Base-by-base conservation (phyloP, 2,329 filamentous ascomycete genomes). In the Apiospora aurea region DNA sequence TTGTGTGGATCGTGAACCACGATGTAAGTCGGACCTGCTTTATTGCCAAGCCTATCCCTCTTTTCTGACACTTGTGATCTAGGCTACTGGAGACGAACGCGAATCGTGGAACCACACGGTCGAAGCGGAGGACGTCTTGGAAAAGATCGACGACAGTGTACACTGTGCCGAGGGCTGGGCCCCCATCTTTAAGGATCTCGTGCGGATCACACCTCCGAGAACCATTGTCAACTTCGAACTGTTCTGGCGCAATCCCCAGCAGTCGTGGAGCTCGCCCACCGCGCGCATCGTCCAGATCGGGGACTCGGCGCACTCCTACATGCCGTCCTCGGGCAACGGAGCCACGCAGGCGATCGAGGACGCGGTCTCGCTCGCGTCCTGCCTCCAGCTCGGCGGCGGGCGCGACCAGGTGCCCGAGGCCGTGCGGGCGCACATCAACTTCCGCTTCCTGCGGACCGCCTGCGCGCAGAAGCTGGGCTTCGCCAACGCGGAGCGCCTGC, bases 401-500 rank as follows among this genome's bases (percentile, higher is more conserved):
- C 75, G 79, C 51, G 74, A 74, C 14, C 68, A 75, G 43, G 72
- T 75, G 6, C 70, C 75, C 10, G 70, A 78, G 10, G 78, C 77
- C 14, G 75, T 77, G 26, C 77, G 77, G 34, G 74, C 79, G 18
- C 77, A 80, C 72, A 76, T 79, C 67, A 73, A 78, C 61, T 72
- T 80, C 24, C 75, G 79, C 68, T 69, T 69, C 46, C 29, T 72
- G 46, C 81, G 86, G 29, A 85, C 87, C 29, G 82, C 82, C 72
- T 80, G 80, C 41, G 83, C 85, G 21, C 85, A 87, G 79, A 83
- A 85, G 74, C 86, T 83, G 26, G 85, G 85, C 8, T 83, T 85
- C 71, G 80, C 67, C 69, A 38, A 51, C 29, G 41, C 67, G 24
- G 84, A 87, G 74, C 83, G 83, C 77, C 87, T 86, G 86, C 86